Evolutionary conservation across 169 alveolate species (phyloP), one percentile per base, ranked within the genome.

Genomic region (Amoebophrya sp.): DNA sequence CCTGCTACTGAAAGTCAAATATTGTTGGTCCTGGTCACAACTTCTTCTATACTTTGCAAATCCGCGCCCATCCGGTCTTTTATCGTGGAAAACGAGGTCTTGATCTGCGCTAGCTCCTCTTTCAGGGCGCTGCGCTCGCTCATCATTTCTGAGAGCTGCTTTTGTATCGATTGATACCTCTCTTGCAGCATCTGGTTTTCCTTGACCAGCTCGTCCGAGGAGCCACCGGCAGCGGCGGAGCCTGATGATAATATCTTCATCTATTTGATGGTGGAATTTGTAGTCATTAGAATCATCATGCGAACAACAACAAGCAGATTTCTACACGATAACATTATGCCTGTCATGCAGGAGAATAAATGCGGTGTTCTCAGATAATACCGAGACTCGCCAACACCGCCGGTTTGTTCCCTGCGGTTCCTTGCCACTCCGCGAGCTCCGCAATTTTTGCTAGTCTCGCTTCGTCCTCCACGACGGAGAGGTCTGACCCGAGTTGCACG

Each of bases 401-500:
- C 0, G 83, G 83, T 25, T 66, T 66, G 83, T 66, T 66, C 35
- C 32, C 83, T 1, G 35, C 83, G 35, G 1, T 66, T 18, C 83
- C 83, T 25, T 66, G 83, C 83, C 83, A 66, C 1, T 66, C 83
- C 35, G 83, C 83, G 38, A 66, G 35, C 83, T 66, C 83, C 35
- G 83, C 83, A 12, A 66, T 66, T 25, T 66, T 66, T 66, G 83
- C 35, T 12, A 66, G 35, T 25, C 83, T 66, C 10, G 32, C 83
- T 25, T 66, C 83, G 32, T 66, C 83, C 35, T 66, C 83, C 83
- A 66, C 83, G 7, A 25, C 83, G 29, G 35, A 12, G 7, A 66
- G 35, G 83, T 66, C 83, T 2, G 35, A 0, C 1, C 83, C 83
- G 32, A 66, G 83, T 1, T 18, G 29, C 39, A 66, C 83, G 35